Conservation (phyloP, 2,329 filamentous ascomycete species). For the Reticulascus tulasneorum region DNA sequence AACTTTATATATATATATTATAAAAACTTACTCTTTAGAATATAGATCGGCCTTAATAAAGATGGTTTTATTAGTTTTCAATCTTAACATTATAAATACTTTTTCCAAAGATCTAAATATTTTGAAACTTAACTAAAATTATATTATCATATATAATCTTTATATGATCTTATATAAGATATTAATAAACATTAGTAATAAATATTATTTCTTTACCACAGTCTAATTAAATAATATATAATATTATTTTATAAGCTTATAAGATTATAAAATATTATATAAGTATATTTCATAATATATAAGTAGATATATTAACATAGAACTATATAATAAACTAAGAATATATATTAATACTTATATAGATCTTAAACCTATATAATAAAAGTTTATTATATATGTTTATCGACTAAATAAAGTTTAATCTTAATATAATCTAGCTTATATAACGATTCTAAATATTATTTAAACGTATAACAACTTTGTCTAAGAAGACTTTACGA, state of each 20-base stretch:
- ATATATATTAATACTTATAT: constrained; percentile 2
- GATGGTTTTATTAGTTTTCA: constrained; percentile 1
- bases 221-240: too few species aligned
- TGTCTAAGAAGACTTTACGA: too few species aligned
- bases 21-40: too few species aligned
- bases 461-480: too few species aligned
- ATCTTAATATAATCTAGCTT: not conserved
- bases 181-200: too few species aligned
- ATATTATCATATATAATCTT: too few species aligned
- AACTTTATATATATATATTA: too few species aligned
- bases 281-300: not conserved
- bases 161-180: too few species aligned
- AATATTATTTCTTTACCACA: too few species aligned
- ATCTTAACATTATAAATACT: constrained; percentile 2
- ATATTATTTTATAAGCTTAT: too few species aligned
- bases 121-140: constrained; percentile 1
- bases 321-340: constrained; percentile 2
- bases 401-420: constrained; percentile 1
- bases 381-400: constrained; percentile 3
- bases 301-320: not conserved
- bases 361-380: not conserved
- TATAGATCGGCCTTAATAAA: not conserved
- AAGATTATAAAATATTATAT: not conserved
- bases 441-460: too few species aligned
- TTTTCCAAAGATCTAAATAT: constrained; percentile 1